A percentile compares a stretch with the other conserved stretches of the same genome.
phyloP scores from a whole-genome alignment of 116 monocot genomes.

The Zostera marina region DNA sequence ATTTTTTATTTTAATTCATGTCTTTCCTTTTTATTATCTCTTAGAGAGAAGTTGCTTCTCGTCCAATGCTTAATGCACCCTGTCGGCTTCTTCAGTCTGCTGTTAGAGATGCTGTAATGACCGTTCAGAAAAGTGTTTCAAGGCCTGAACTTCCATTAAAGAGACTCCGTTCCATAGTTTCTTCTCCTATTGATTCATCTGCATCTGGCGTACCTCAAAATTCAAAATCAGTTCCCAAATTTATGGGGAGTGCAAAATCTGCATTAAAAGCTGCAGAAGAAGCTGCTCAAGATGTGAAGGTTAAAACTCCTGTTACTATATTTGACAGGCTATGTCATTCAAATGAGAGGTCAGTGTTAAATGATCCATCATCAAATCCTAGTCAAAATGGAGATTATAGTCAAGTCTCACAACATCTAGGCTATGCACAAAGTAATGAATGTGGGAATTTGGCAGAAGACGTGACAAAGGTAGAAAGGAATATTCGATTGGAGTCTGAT shows the following conservation, averaged over 20 bases:
- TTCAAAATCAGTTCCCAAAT: slow-evolving; percentile 15
- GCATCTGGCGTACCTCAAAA: slow-evolving; percentile 22
- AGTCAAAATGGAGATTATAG: slow-evolving; percentile 21
- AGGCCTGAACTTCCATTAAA: slow-evolving; percentile 33
- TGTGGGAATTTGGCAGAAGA: slow-evolving; percentile 17
- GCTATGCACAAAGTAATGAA: slow-evolving; percentile 21
- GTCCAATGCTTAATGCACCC: slow-evolving; percentile 32
- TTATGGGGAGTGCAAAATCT: slow-evolving; percentile 20
- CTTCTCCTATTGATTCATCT: slow-evolving; percentile 25
- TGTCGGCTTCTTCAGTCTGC: slow-evolving; percentile 86
- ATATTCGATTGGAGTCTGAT: slow-evolving; percentile 22
- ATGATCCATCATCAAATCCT: slow-evolving; percentile 14
- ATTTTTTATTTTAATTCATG: not conserved
- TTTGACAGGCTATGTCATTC: slow-evolving; percentile 43
- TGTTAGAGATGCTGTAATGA: slow-evolving; percentile 73
- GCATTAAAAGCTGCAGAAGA: slow-evolving; percentile 67
- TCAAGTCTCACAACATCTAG: slow-evolving; percentile 4
- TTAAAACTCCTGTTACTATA: slow-evolving; percentile 37
- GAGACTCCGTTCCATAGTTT: slow-evolving; percentile 65
- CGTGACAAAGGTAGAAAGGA: slow-evolving; percentile 12
- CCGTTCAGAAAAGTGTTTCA: slow-evolving; percentile 19
- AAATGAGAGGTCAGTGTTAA: slow-evolving; percentile 1
- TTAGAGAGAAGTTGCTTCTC: slow-evolving; percentile 33
- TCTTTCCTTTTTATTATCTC: not conserved
- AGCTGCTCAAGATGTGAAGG: slow-evolving; percentile 63